Conservation (phyloP, 495 filamentous ascomycete species). For the Xylaria curta region DNA sequence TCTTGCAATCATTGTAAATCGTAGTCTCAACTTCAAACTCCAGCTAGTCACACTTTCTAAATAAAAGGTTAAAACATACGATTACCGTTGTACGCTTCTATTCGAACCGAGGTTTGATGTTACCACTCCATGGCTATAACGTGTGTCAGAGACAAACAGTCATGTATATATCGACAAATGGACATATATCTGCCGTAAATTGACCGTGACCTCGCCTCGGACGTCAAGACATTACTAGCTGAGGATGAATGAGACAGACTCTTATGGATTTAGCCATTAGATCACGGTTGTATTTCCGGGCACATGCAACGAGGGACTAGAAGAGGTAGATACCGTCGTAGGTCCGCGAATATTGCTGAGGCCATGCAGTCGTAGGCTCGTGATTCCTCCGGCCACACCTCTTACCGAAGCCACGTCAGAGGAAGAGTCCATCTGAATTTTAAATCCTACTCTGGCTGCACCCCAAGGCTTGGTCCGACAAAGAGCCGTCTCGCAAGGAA, state of each 20-base stretch:
- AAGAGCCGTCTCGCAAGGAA: background rate
- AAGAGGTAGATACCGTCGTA: background rate
- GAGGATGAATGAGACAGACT: background rate
- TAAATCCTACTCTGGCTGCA: background rate
- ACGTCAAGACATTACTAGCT: background rate
- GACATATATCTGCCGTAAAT: background rate
- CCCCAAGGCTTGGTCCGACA: background rate
- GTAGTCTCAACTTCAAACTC: conserved; percentile 3
- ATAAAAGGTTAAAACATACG: background rate
- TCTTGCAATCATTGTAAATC: background rate
- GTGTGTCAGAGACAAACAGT: background rate
- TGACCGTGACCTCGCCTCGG: background rate
- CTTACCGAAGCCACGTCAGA: background rate
- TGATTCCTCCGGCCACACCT: background rate
- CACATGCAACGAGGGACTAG: background rate
- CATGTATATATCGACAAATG: background rate
- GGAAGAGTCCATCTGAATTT: background rate
- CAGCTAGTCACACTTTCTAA: background rate
- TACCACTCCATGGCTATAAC: background rate
- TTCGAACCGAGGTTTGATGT: background rate
- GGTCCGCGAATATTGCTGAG: background rate
- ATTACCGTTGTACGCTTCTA: too few relatives aligned
- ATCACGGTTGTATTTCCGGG: background rate
- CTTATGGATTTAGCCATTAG: background rate
- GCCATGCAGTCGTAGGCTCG: background rate